Base-by-base conservation (phyloP, 768 basidiomycete genomes). In the Rhodosporidiobolus sp. region DNA sequence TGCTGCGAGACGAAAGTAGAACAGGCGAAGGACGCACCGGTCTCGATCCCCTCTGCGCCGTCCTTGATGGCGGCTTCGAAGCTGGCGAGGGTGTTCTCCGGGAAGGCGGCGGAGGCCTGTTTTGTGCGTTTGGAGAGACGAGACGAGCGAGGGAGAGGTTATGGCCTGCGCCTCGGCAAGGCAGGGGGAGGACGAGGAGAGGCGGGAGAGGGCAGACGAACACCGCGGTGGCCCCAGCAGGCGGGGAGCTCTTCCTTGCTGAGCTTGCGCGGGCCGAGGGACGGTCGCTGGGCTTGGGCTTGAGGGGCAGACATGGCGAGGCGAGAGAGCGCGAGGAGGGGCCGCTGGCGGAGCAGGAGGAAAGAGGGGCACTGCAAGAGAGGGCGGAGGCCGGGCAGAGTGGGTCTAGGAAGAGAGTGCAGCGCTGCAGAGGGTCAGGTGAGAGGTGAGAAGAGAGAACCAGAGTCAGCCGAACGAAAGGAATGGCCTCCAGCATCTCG, bases 41-140 rank as follows among this genome's bases (percentile, higher is more conserved):
- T 94, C 86, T 99, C 95, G 79, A 99, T 95, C 75, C 88, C 94
- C 80, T 99, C 93, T 57, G 93, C 90, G 71, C 95, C 95, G 83
- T 96, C 94, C 58, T 88, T 88, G 73, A 96, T 92, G 79, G 95
- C 95, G 74, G 90, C 91, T 80, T 92, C 88, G 83, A 98, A 98
- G 83, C 91, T 92, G 48, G 91, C 91, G 74, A 94, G 86, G 60
- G 94, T 95, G 84, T 98, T 98, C 83, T 98, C 95, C 8, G 92
- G 92, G 81, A 86, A 92, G 26, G 86, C 84, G 32, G 90, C 87
- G 34, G 91, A 93, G 58, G 93, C 93, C 92, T 93, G 69, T 20
- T 0, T n/a, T n/a, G n/a, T 14, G 38, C 14, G 38, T 50, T 7
- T 7, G 26, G 49, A 10, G 49, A 35, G 0, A 4, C 48, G 22